Base-by-base conservation (phyloP, 176 grass and related monocot species). In the Oryza glumipatula region DNA sequence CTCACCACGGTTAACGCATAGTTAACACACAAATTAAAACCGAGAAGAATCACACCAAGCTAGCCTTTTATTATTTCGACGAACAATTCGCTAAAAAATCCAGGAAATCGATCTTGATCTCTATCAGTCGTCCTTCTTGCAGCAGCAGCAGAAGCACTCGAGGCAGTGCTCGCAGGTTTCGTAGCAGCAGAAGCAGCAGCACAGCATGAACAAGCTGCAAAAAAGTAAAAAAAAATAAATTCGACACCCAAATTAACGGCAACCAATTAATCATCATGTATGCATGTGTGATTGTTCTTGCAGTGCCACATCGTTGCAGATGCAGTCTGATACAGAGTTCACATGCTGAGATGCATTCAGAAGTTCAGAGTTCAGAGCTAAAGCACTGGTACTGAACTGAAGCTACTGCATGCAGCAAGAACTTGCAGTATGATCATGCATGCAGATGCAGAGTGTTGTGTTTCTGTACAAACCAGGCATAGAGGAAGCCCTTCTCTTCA, bases 171-270 rank as follows among this genome's bases (percentile, higher is more conserved):
- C 80, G 58, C 92, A 94, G 61, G 86, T 22, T 76, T 90, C 92
- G 28, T 88, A 88, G 77, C 92, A 92, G 83, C 84, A 94, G 78
- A 90, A 94, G 87, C 92, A 94, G 78, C 90, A 92, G 75, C 87
- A 94, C 24, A 92, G 6, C 72, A 76, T 63, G 83, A 94, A 92
- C 66, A 92, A 86, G 61, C 84, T 92, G 70, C 76, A 85, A 56
- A 7, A 16, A 19, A 56, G 1, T 0, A 54, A 54, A 4, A 54
- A 45, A 16, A 64, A 61, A 35, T 4, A 35, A 35, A 36, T 36
- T 0, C 35, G 3, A 36, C 35, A 36, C 0, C 35, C 35, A 36
- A 36, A 36, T 36, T 36, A 36, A 36, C 35, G 4, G 3, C 35
- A 36, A 38, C 14, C 8, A 61, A 15, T 56, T 14, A 48, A 68